Percentiles rank a stretch among this genome's conserved stretches.
Conservation (phyloP, 192 early-diverging fungal species). For the Phycomyces blakesleeanus region DNA sequence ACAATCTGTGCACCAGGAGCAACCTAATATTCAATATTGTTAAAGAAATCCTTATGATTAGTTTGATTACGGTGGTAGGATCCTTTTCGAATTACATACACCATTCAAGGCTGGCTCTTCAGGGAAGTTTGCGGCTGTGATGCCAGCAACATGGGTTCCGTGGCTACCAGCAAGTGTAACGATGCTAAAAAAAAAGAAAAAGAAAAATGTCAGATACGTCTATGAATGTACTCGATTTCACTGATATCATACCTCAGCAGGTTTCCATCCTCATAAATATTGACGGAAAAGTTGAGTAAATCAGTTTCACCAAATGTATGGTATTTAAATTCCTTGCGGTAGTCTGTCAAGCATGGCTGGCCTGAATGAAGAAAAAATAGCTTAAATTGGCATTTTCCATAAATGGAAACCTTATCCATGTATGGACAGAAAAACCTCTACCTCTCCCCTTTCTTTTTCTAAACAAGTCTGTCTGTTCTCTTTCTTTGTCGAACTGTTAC, state of each 20-base stretch:
- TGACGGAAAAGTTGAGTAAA: conserved; percentile 85
- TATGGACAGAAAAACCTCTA: neutral
- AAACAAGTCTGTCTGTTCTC: no score
- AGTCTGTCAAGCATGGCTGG: conserved; percentile 67
- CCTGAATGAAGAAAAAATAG: conserved; percentile 24
- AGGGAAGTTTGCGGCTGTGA: conserved; percentile 85
- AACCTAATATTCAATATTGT: conserved; percentile 38
- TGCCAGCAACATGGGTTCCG: conserved; percentile 93
- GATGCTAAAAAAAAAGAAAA: conserved; percentile 48
- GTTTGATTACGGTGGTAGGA: neutral
- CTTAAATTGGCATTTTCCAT: neutral
- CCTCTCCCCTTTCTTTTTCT: neutral
- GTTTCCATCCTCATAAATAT: conserved; percentile 85
- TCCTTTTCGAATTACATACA: conserved; percentile 33
- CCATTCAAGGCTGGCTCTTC: conserved; percentile 83
- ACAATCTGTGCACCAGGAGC: conserved; percentile 95
- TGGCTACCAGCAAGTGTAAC: conserved; percentile 83
- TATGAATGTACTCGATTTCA: neutral
- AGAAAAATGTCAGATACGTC: neutral
- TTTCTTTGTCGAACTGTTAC: conserved; percentile 21
- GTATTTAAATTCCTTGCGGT: conserved; percentile 67
- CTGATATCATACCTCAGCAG: conserved; percentile 50
- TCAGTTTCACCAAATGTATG: conserved; percentile 71
- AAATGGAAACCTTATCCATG: conserved; percentile 7
- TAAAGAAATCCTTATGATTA: neutral